A percentile compares a stretch with the other conserved stretches of the same genome.
Conservation (phyloP, 2,329 filamentous ascomycete species). For the Diplodia mutila region DNA sequence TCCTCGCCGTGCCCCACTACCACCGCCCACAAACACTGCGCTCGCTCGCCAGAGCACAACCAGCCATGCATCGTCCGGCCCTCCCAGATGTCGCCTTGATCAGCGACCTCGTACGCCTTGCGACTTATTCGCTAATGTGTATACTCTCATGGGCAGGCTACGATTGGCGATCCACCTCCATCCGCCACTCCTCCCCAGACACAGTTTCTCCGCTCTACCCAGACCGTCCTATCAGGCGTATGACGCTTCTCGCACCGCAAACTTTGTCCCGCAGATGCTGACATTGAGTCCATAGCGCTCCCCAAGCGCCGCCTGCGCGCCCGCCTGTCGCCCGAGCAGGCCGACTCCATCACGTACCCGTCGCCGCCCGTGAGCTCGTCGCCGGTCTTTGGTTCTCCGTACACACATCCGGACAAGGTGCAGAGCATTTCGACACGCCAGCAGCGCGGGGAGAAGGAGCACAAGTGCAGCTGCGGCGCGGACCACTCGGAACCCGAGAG, state of each 20-base stretch:
- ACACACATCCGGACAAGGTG: constrained; percentile 41
- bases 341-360: constrained; percentile 80
- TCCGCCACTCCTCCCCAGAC: constrained; percentile 57
- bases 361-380: constrained; percentile 70
- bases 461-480: constrained; percentile 51
- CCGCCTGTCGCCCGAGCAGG: constrained; percentile 81
- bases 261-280: constrained; percentile 13
- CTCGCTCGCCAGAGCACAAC: constrained; percentile 17
- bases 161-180: constrained; percentile 44
- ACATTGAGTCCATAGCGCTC: constrained; percentile 59
- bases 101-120: constrained; percentile 29
- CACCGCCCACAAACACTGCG: constrained; percentile 31
- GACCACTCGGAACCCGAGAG: constrained; percentile 59
- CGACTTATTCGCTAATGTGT: constrained; percentile 27
- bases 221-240: constrained; percentile 78
- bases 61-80: constrained; percentile 29
- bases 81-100: constrained; percentile 40
- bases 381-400: constrained; percentile 76
- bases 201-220: constrained; percentile 80
- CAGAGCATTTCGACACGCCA: constrained; percentile 39
- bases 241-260: constrained; percentile 22
- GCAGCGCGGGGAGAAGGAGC: constrained; percentile 57
- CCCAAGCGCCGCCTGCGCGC: constrained; percentile 88
- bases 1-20: constrained; percentile 28
- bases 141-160: constrained; percentile 38